These are phyloP conservation scores for Neofusicoccum kwambonambiense DNA, from an alignment of 2,329 filamentous ascomycete species.

Conservation along the genomic window DNA sequence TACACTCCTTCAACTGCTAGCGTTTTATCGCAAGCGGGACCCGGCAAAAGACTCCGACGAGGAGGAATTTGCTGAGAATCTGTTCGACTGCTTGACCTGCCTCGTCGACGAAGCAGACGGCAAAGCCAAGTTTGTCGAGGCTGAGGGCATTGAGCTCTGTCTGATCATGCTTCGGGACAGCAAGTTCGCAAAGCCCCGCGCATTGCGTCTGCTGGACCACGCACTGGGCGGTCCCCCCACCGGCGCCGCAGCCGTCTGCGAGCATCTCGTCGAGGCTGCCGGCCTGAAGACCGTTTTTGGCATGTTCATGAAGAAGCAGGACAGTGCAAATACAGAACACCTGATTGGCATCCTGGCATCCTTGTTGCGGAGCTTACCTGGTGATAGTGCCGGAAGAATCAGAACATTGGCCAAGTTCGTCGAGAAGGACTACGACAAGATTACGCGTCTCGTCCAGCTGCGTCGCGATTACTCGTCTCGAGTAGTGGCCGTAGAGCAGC, in stretches of 20 bases:
- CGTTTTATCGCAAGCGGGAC: conserved; percentile 81
- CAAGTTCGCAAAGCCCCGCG: conserved; percentile 75
- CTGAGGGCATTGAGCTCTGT: conserved; percentile 87
- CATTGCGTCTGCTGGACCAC: conserved; percentile 82
- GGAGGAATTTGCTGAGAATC: conserved; percentile 91
- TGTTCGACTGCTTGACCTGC: conserved; percentile 84
- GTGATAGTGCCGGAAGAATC: conserved; percentile 74
- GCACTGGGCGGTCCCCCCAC: conserved; percentile 47
- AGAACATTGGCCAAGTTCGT: conserved; percentile 90
- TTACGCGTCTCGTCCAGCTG: conserved; percentile 67
- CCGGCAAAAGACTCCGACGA: conserved; percentile 83
- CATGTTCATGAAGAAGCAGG: conserved; percentile 80
- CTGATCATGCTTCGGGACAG: conserved; percentile 90
- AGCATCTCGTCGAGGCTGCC: conserved; percentile 74
- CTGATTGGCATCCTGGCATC: conserved; percentile 81
- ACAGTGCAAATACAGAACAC: conserved; percentile 69
- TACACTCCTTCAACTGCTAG: conserved; percentile 75
- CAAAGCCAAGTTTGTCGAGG: conserved; percentile 79
- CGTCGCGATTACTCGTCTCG: conserved; percentile 68
- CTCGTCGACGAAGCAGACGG: conserved; percentile 72
- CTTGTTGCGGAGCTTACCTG: conserved; percentile 75
- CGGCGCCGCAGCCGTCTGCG: conserved; percentile 59
- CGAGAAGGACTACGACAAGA: conserved; percentile 90
- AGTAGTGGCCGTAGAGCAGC: conserved; percentile 61
- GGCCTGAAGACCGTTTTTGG: conserved; percentile 84